These are phyloP conservation scores for Gynostemma pentaphyllum DNA, from an alignment of 306 rosid genomes.

Conservation along the genomic window DNA sequence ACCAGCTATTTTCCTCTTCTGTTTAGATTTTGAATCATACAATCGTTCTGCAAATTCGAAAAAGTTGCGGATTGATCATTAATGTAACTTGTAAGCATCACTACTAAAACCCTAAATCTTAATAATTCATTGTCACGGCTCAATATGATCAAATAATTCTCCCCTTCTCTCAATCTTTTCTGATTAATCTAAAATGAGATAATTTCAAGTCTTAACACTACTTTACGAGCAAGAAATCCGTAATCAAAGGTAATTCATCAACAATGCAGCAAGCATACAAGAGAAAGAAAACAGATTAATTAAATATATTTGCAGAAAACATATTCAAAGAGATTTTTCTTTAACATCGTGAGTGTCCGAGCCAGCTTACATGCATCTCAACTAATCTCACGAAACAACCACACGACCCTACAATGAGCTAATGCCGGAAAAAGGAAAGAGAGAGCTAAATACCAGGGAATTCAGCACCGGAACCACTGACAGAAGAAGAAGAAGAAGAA, in stretches of 20 bases:
- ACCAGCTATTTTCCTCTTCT: constrained; percentile 56
- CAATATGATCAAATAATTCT: not conserved
- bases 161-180: too few species aligned
- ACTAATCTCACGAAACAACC: too few species aligned
- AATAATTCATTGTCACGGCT: not conserved
- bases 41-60: constrained; percentile 32
- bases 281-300: not conserved
- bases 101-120: not conserved
- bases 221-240: not conserved
- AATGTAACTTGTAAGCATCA: not conserved
- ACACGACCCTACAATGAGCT: too few species aligned
- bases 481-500: constrained; percentile 45
- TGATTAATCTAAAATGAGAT: not conserved
- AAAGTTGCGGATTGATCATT: constrained; percentile 5
- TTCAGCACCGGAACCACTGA: constrained; percentile 49
- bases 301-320: not conserved
- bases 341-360: too few species aligned
- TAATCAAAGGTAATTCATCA: not conserved
- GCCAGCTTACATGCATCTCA: too few species aligned
- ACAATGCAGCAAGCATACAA: not conserved
- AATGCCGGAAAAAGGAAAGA: not conserved
- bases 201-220: not conserved
- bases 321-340: not conserved
- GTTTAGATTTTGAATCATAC: constrained; percentile 34
- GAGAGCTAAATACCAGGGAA: constrained; percentile 29